A percentile compares a stretch with the other conserved stretches of the same genome.
These are phyloP conservation scores for Fusarium pseudocircinatum DNA, from an alignment of 2,329 filamentous ascomycete species.

Conservation along the genomic window DNA sequence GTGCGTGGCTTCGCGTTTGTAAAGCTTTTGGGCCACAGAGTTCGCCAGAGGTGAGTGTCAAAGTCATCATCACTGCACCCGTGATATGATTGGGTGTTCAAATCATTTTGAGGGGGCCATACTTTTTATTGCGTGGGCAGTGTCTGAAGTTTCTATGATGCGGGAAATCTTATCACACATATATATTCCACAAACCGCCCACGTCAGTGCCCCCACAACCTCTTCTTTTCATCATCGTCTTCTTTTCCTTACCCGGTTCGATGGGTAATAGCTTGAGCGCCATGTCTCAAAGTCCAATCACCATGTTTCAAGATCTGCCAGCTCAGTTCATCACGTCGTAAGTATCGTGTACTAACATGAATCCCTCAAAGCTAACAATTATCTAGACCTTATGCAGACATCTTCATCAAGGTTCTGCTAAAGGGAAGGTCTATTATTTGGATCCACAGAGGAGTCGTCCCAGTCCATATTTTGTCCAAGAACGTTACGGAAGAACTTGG, in stretches of 20 bases:
- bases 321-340: neutral
- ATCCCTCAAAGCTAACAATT: fast-evolving
- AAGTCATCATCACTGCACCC: fast-evolving
- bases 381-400: neutral
- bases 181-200: neutral
- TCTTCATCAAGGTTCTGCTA: neutral
- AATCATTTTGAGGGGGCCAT: too few species aligned
- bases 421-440: neutral
- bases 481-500: neutral
- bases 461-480: neutral
- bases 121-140: neutral
- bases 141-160: neutral
- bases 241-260: neutral
- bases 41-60: too few species aligned
- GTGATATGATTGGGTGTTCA: neutral
- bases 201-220: fast-evolving
- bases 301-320: neutral
- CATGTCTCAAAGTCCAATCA: neutral
- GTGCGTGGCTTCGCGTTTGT: neutral
- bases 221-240: neutral
- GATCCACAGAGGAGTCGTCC: neutral
- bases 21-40: neutral
- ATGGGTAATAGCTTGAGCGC: neutral
- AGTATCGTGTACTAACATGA: neutral
- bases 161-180: fast-evolving